Base-by-base conservation (phyloP, 2,329 filamentous ascomycete species). In the Penicillium sp. region DNA sequence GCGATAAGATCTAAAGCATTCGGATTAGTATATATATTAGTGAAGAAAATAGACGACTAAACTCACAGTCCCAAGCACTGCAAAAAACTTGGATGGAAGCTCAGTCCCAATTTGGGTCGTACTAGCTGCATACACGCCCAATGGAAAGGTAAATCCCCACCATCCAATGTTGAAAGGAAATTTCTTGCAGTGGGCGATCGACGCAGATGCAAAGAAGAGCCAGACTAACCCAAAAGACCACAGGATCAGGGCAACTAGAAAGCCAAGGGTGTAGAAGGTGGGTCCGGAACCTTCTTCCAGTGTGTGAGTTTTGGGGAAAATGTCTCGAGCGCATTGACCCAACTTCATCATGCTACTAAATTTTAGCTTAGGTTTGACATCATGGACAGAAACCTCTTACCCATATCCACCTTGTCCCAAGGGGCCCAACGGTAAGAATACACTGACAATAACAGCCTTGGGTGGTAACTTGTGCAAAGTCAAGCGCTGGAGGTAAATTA, bases 401-500 rank as follows among this genome's bases (percentile, higher is more conserved):
- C 77, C 82, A 66, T 83, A 90, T 1, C 84, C 86, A 14, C 86
- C 87, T 69, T 88, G 85, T 0, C 87, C 87, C 1, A 90, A 73
- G 0, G 87, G 86, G 0, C 88, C 87, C 1, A 90, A 76, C 1
- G 88, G 88, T 0, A 90, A 75, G 65, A 90, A 90, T 1, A 86
- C 84, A 3, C 83, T 87, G 10, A 90, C 86, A 44, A 90, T 86
- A 53, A 87, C 83, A 60, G 88, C 87, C 58, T 83, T 82, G 1
- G 86, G 83, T 0, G 88, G 88, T n/a, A 90, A 77, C 41, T 86
- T 85, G 73, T 90, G 83, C 2, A 90, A 70, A 3, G 84, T 86
- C 24, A 91, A 78, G 14, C 88, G 85, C 56, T 88, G 84, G 62
- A 89, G 88, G 73, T 91, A 91, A 48, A 90, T 82, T 5, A 84